Percentiles rank a stretch among this genome's conserved stretches.
These are phyloP conservation scores for Macrolepiota fuliginosa DNA, from an alignment of 768 basidiomycete species.

Conservation along the genomic window DNA sequence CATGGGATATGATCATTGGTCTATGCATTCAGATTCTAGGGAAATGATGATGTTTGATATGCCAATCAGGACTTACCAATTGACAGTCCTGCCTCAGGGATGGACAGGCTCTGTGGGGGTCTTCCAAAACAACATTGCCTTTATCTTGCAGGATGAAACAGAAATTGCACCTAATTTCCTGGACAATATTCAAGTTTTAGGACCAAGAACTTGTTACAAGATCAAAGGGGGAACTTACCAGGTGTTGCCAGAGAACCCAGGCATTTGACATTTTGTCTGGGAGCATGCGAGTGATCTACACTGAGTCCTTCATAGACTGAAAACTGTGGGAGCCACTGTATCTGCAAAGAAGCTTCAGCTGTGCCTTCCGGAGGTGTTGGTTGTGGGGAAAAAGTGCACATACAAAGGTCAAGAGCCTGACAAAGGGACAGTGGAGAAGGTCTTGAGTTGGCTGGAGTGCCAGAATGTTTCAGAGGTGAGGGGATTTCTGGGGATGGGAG, in stretches of 20 bases:
- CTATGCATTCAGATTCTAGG: neutral
- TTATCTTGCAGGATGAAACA: slow-evolving; percentile 17
- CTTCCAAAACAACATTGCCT: neutral
- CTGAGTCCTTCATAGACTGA: slow-evolving; percentile 27
- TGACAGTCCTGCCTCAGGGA: neutral
- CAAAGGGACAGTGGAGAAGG: slow-evolving; percentile 12
- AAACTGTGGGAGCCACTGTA: slow-evolving; percentile 29
- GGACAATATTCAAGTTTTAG: neutral
- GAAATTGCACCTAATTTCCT: neutral
- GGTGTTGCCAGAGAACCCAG: slow-evolving; percentile 19
- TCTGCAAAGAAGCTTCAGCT: slow-evolving; percentile 30
- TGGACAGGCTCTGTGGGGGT: neutral
- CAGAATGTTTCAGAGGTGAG: slow-evolving; percentile 20
- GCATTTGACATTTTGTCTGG: slow-evolving; percentile 35
- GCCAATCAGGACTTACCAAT: neutral
- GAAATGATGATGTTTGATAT: neutral
- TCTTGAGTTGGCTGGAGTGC: slow-evolving; percentile 16
- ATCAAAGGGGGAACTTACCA: slow-evolving; percentile 19
- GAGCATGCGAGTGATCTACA: slow-evolving; percentile 33
- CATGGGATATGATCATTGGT: neutral
- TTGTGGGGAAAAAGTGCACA: slow-evolving; percentile 26
- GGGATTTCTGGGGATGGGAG: slow-evolving; percentile 25
- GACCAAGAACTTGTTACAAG: neutral
- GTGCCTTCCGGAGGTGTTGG: slow-evolving; percentile 16
- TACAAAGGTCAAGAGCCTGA: slow-evolving; percentile 26